phyloP scores from a whole-genome alignment of 2,329 filamentous ascomycete species.

The Phaeosphaeriaceae sp. region DNA sequence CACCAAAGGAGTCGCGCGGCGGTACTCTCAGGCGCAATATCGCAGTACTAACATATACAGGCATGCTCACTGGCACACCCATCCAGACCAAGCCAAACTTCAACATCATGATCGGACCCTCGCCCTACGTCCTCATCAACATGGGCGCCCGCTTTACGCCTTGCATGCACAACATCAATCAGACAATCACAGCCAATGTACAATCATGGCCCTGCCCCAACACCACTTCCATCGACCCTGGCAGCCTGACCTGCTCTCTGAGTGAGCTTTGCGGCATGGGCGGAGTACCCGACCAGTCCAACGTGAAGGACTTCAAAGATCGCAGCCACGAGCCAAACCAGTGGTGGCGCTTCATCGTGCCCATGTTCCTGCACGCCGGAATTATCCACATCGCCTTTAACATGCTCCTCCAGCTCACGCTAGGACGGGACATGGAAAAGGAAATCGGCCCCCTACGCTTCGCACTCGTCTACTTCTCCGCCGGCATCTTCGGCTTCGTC shows the following conservation, averaged over 20 bases:
- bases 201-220: constrained; percentile 83
- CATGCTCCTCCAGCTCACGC: constrained; percentile 85
- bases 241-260: constrained; percentile 70
- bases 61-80: constrained; percentile 76
- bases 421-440: constrained; percentile 91
- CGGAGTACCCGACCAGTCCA: constrained; percentile 72
- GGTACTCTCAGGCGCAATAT: too few relatives aligned
- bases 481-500: constrained; percentile 95
- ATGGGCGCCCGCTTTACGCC: constrained; percentile 93
- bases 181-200: constrained; percentile 62
- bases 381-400: constrained; percentile 97
- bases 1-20: too few relatives aligned
- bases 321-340: constrained; percentile 77
- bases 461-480: constrained; percentile 84
- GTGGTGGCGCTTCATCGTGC: constrained; percentile 95
- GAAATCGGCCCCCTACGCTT: constrained; percentile 89
- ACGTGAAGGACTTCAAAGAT: constrained; percentile 59
- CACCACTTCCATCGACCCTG: constrained; percentile 65
- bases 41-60: too few relatives aligned
- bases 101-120: constrained; percentile 97
- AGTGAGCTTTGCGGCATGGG: constrained; percentile 84
- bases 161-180: constrained; percentile 87
- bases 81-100: constrained; percentile 84
- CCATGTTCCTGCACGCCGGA: constrained; percentile 94
- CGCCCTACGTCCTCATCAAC: constrained; percentile 87